Percentiles rank a stretch among this genome's conserved stretches.
Conservation (phyloP, 768 basidiomycete genomes). For the Boletus fagicola region DNA sequence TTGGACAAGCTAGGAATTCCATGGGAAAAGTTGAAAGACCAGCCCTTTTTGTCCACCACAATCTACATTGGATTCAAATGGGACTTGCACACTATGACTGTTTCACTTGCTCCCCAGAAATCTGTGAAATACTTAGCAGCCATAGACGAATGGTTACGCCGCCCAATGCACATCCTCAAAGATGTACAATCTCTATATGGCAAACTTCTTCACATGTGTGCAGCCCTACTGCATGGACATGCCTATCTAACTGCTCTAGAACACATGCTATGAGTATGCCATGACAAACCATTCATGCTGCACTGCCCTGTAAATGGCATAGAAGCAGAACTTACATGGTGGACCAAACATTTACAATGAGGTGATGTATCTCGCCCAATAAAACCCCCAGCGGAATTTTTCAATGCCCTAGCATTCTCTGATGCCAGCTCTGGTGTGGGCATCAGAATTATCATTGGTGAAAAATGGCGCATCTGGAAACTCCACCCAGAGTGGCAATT, state of each 20-base stretch:
- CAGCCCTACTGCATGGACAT: conserved; percentile 12
- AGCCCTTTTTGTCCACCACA: too few species aligned
- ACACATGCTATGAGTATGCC: conserved; percentile 28
- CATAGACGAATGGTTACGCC: too few species aligned
- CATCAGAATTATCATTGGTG: background rate
- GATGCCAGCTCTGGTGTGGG: conserved; percentile 11
- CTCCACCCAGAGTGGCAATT: background rate
- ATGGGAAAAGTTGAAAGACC: too few species aligned
- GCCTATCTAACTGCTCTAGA: conserved; percentile 44
- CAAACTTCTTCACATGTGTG: conserved; percentile 3
- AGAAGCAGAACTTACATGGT: background rate
- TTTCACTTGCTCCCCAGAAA: too few species aligned
- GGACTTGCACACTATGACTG: too few species aligned
- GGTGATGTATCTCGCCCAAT: too few species aligned
- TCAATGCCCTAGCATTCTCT: background rate
- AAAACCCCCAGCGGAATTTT: background rate
- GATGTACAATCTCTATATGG: conserved; percentile 6
- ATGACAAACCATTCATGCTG: conserved; percentile 33
- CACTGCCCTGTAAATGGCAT: background rate
- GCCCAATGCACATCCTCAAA: conserved; percentile 1
- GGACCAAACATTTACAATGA: background rate
- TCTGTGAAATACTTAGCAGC: too few species aligned
- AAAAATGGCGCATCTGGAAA: background rate
- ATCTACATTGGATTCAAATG: too few species aligned
- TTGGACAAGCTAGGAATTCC: too few species aligned